These are phyloP conservation scores for Peronosclerospora sorghi DNA, from an alignment of 352 stramenopile genomes.

Conservation along the genomic window DNA sequence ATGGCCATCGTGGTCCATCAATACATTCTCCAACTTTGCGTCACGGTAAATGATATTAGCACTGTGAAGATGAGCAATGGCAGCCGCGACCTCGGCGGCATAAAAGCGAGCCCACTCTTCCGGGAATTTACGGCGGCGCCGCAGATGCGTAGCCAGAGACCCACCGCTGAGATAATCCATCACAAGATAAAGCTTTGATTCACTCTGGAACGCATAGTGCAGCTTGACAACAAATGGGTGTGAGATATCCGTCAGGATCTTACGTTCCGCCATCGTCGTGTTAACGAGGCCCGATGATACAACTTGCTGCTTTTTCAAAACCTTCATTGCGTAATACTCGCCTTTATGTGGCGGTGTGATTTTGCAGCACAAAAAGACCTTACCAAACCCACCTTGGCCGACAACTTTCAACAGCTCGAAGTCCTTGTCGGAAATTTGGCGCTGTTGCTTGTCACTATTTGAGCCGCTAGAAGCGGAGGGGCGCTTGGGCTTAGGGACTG, in stretches of 20 bases:
- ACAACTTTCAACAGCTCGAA: constrained; percentile 98
- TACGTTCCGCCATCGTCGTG: constrained; percentile 89
- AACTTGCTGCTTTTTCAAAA: constrained; percentile 89
- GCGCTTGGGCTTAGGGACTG: constrained; percentile 35
- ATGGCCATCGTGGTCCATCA: constrained; percentile 91
- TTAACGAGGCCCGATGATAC: constrained; percentile 87
- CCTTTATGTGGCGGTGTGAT: constrained; percentile 78
- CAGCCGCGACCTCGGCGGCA: constrained; percentile 88
- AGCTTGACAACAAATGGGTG: constrained; percentile 92
- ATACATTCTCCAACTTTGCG: constrained; percentile 92
- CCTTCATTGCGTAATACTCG: constrained; percentile 98
- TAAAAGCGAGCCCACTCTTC: constrained; percentile 89
- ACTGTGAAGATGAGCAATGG: constrained; percentile 87
- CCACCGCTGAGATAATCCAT: constrained; percentile 90
- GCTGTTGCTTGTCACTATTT: constrained; percentile 15
- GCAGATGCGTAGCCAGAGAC: constrained; percentile 82
- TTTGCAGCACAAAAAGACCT: constrained; percentile 97
- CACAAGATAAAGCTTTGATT: constrained; percentile 88
- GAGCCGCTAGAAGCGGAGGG: constrained; percentile 11
- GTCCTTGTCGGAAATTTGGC: constrained; percentile 72
- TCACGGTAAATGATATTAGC: constrained; percentile 94
- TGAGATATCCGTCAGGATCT: constrained; percentile 86
- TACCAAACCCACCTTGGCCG: constrained; percentile 94
- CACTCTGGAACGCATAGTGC: constrained; percentile 91
- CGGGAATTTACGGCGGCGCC: constrained; percentile 81